Base-by-base conservation (phyloP, 169 alveolate species). In the Plasmodium berghei region DNA sequence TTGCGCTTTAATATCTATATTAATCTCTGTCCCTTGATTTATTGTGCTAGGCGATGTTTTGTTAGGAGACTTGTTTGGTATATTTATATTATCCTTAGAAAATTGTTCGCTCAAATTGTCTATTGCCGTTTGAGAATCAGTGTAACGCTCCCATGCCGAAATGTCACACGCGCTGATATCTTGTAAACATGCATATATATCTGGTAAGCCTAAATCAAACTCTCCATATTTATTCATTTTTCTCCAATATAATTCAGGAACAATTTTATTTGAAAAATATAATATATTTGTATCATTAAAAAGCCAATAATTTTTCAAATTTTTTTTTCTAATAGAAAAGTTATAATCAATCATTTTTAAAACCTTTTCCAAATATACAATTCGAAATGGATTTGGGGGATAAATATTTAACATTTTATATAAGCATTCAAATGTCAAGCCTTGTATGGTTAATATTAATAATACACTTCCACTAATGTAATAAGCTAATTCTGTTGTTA, bases 401-500 rank as follows among this genome's bases (percentile, higher is more conserved):
- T 96, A 96, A 9, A 96, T 96, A 69, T 95, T 96, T 26, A 97
- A 92, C 49, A 87, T 40, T 66, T 94, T 75, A 70, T 96, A 95
- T 18, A 97, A 73, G 54, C 93, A 85, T 69, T 96, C 98, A 48
- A 96, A 96, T 1, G 98, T 97, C 12, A 96, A 88, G 1, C 99
- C 99, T 64, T 97, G 96, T 28, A 97, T 94, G 5, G 95, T 63
- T 83, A 96, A 87, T n/a, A 97, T 96, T 61, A 97, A 72, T 71
- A 96, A 94, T n/a, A 95, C 98, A 74, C 96, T 94, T 22, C 98
- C 99, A 12, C 97, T 94, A 20, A 96, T 94, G 73, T 96, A 97
- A 92, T 97, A 97, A 12, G 98, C 96, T 48, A 96, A 85, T 26
- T 94, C 92, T 73, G 96, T 94, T 56, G 96, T 95, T 10, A 94